Base-by-base conservation (phyloP, 768 basidiomycete species). In the Termitomyces sp. region DNA sequence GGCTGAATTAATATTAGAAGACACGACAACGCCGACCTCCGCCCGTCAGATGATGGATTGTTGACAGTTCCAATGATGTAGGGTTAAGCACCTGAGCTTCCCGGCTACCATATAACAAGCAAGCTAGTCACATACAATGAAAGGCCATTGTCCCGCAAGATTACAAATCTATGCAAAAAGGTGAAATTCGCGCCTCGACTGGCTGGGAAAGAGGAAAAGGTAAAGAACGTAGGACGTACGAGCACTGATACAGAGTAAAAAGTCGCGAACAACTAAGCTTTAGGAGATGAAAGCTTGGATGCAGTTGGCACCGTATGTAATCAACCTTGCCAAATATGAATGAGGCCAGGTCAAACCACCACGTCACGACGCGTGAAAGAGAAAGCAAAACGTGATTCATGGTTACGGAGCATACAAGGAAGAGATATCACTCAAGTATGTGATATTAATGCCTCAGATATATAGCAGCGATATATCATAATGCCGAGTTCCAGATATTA, bases 401-500 rank as follows among this genome's bases (percentile, higher is more conserved):
- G 24, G 13, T 26, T 22, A 45, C 44, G 26, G 22, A 45, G 11
- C 24, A 45, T 26, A 26, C 47, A 47, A 47, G 28, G 11, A 11
- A n/a, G n/a, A 28, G 3, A 46, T 11, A 1, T 46, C 26, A 62
- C 30, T 32, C 47, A 48, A 32, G 38, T 38, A 32, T 22, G 52
- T 54, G 62, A 60, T 60, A 2, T 61, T 43, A 26, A 63, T 59
- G 3, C 20, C 9, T 30, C 48, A 35, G 22, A 59, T 44, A 55
- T 28, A 53, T 43, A 16, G 18, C 24, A 26, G 28, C 10, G 28
- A 22, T 14, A 26, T 18, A 20, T 79, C 68, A 88, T 30, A 88
- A 69, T 1, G 79, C 73, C 3, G 72, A 66, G 59, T 79, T 81
- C 87, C 87, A 88, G 9, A 88, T 73, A 62, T 73, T 80, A 49